Evolutionary conservation across 305 asterid genomes (phyloP), one percentile per base, ranked within the genome.

Genomic region (Coffea humblotiana): DNA sequence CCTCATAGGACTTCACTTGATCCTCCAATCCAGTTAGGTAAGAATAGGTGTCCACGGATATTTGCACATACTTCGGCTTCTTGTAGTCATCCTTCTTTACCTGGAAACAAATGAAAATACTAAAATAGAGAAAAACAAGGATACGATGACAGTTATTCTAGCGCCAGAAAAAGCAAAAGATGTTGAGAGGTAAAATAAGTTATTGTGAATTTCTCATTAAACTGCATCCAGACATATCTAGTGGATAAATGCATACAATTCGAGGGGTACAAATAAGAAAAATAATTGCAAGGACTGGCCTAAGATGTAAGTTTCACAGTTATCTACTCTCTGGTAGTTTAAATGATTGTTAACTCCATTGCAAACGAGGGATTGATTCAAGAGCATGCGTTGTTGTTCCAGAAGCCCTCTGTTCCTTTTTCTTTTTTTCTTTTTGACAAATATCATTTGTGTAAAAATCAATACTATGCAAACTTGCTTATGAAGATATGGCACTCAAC

Each of bases 11-110:
- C 71, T 86, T 90, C 80, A 96, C 95, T 89, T 92, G 93, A 87
- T 91, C 99, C 89, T 94, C 98, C 90, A 93, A 80, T 61, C 98
- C 97, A 73, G 93, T 93, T 68, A 95, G 93, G 89, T 92, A 97
- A 23, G 97, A 89, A 82, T 95, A 95, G 14, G 98, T 91, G 77
- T 93, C 99, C 85, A 94, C 86, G 48, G 99, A 94, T 83, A 96
- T 91, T 83, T 96, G 99, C 73, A 96, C 99, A 86, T 94, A 94
- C 84, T 92, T 96, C 6, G 97, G 93, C 81, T 94, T 96, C 82
- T 92, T 96, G 79, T 78, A 73, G 45, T 77, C 87, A 56, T 94
- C 99, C 81, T 88, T 93, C 77, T 89, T 91, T 35, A 48, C 87
- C 94, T 88, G 84, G 74, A 81, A 82, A 76, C 64, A 79, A 65